Evolutionary conservation across 306 rosid species (phyloP).

Genomic region (Citrullus mucosospermus): DNA sequence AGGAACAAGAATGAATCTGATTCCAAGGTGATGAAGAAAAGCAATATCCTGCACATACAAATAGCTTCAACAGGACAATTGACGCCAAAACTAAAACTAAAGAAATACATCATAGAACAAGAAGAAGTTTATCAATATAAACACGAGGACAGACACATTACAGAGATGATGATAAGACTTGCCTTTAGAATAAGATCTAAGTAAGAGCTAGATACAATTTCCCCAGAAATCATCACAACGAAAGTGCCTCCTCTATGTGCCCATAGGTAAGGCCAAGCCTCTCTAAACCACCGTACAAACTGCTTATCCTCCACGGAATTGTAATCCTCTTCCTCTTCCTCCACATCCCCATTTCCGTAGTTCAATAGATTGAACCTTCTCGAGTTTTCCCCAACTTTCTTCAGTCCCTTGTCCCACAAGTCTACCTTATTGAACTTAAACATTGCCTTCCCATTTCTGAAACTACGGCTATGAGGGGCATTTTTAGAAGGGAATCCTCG

Average conservation of each 20-base stretch:
- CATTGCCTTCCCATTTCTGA: slow-evolving; percentile 6
- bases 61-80: neutral
- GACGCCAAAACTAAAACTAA: neutral
- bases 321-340: slow-evolving; percentile 27
- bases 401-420: neutral
- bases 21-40: slow-evolving; percentile 89
- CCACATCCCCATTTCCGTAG: slow-evolving; percentile 15
- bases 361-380: slow-evolving; percentile 14
- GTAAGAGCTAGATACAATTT: slow-evolving; percentile 49
- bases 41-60: slow-evolving; percentile 75
- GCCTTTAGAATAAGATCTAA: slow-evolving; percentile 84
- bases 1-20: slow-evolving; percentile 79
- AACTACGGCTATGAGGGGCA: neutral
- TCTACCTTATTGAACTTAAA: neutral
- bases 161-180: slow-evolving; percentile 5
- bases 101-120: neutral
- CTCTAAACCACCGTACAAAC: slow-evolving; percentile 82
- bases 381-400: slow-evolving; percentile 7
- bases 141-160: neutral
- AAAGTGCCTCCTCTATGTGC: slow-evolving; percentile 79
- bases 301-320: slow-evolving; percentile 55
- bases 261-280: slow-evolving; percentile 91
- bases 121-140: neutral
- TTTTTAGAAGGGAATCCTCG: neutral
- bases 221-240: slow-evolving; percentile 77